Evolutionary conservation across 2,329 filamentous ascomycete species (phyloP).

Genomic region (Alternaria dauci): DNA sequence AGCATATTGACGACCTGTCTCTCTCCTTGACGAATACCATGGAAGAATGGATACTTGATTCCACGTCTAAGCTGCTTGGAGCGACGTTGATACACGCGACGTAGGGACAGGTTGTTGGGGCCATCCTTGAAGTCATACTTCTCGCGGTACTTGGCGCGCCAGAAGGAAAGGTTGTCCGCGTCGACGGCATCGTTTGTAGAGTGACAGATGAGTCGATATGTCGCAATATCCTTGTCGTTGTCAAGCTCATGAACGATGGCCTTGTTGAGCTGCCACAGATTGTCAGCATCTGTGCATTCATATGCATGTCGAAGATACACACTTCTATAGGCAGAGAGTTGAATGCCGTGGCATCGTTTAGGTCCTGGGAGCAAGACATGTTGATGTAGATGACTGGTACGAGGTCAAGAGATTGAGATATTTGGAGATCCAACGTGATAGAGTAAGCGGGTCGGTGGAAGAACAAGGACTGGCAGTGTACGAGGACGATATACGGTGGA

Average conservation of each 20-base stretch:
- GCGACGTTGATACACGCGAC: constrained; percentile 48
- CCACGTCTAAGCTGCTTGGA: constrained; percentile 33
- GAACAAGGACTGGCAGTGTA: not conserved
- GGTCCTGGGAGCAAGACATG: constrained; percentile 18
- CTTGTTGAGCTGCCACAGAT: constrained; percentile 49
- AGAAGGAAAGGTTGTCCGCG: constrained; percentile 54
- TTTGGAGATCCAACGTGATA: not conserved
- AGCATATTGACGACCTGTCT: constrained; percentile 50
- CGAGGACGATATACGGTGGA: not conserved
- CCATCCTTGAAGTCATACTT: constrained; percentile 51
- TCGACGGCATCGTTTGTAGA: constrained; percentile 52
- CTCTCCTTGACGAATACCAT: constrained; percentile 37
- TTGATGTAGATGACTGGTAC: not conserved
- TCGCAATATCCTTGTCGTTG: constrained; percentile 55
- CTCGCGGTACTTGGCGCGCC: constrained; percentile 56
- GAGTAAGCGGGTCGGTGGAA: not conserved
- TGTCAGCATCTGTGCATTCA: constrained; percentile 1
- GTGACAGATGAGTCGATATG: constrained; percentile 53
- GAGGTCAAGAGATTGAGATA: not conserved
- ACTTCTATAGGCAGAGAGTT: constrained; percentile 47
- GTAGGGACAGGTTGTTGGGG: constrained; percentile 42
- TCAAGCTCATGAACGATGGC: constrained; percentile 50
- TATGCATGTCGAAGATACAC: not conserved
- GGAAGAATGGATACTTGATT: constrained; percentile 27
- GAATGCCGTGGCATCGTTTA: constrained; percentile 33